Conservation (phyloP, 768 basidiomycete genomes). For the Lactarius deliciosus region DNA sequence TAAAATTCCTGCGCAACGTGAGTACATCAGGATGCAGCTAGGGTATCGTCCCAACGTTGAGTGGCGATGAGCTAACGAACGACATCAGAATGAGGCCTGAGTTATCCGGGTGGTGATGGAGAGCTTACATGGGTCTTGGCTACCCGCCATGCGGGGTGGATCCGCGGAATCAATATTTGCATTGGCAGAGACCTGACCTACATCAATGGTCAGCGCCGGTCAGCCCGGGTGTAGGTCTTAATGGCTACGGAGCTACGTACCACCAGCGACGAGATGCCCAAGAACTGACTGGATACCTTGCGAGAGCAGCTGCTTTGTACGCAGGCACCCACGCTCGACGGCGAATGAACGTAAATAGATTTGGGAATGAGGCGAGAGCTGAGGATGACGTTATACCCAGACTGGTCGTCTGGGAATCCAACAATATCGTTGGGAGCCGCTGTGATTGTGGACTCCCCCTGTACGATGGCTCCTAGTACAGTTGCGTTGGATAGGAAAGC, state of each 20-base stretch:
- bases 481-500: constrained; percentile 20
- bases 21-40: constrained; percentile 26
- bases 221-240: neutral
- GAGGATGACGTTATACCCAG: constrained; percentile 20
- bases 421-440: constrained; percentile 15
- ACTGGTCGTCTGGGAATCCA: constrained; percentile 16
- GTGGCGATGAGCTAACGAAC: constrained; percentile 7
- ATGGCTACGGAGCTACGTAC: neutral
- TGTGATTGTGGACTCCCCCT: constrained; percentile 17
- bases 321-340: constrained; percentile 22
- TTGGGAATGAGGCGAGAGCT: constrained; percentile 27
- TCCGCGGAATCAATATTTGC: constrained; percentile 36
- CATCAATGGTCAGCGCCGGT: constrained; percentile 1
- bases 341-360: constrained; percentile 4
- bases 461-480: constrained; percentile 28
- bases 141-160: constrained; percentile 40
- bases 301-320: constrained; percentile 15
- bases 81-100: neutral
- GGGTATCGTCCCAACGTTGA: constrained; percentile 2
- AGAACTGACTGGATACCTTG: constrained; percentile 9
- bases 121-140: constrained; percentile 40
- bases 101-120: neutral
- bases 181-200: constrained; percentile 39
- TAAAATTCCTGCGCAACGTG: constrained; percentile 31
- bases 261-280: constrained; percentile 18